A percentile compares a stretch with the other conserved stretches of the same genome.
phyloP scores from a whole-genome alignment of 768 basidiomycete genomes.

The Russula olivacea region DNA sequence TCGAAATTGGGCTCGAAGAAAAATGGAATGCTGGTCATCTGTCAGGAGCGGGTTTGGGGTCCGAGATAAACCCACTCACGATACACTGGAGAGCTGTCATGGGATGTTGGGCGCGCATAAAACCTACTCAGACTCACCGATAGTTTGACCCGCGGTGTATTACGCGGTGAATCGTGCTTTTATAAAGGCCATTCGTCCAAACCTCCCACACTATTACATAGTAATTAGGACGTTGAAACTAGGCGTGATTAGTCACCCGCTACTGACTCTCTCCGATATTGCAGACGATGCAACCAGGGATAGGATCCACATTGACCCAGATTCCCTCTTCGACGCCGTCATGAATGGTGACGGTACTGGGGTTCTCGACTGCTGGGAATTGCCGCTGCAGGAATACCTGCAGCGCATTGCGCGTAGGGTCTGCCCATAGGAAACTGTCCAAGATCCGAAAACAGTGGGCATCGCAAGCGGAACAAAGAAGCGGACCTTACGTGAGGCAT shows the following conservation, averaged over 20 bases:
- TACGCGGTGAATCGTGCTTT: slow-evolving; percentile 85
- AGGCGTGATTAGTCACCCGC: background rate
- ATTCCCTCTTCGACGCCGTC: slow-evolving; percentile 52
- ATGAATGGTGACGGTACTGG: slow-evolving; percentile 36
- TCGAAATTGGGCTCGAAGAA: slow-evolving; percentile 91
- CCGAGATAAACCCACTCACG: slow-evolving; percentile 41
- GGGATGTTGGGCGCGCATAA: background rate
- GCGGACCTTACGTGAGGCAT: slow-evolving; percentile 63
- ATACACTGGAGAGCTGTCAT: slow-evolving; percentile 45
- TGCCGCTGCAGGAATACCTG: slow-evolving; percentile 66
- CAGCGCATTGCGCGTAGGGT: slow-evolving; percentile 71
- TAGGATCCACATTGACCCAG: slow-evolving; percentile 84
- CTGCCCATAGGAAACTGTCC: slow-evolving; percentile 78
- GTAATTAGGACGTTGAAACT: background rate
- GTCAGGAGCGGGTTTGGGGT: slow-evolving; percentile 5
- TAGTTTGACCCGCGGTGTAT: slow-evolving; percentile 73
- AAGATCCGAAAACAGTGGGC: slow-evolving; percentile 16
- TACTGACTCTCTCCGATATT: slow-evolving; percentile 89
- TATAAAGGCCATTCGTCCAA: slow-evolving; percentile 85
- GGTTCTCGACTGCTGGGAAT: slow-evolving; percentile 29
- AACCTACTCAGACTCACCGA: slow-evolving; percentile 30
- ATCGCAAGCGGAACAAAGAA: background rate
- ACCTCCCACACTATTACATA: slow-evolving; percentile 73
- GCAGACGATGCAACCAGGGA: slow-evolving; percentile 78
- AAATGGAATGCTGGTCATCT: slow-evolving; percentile 63